phyloP scores from a whole-genome alignment of 208 protist species.

The Phytomonas francai region DNA sequence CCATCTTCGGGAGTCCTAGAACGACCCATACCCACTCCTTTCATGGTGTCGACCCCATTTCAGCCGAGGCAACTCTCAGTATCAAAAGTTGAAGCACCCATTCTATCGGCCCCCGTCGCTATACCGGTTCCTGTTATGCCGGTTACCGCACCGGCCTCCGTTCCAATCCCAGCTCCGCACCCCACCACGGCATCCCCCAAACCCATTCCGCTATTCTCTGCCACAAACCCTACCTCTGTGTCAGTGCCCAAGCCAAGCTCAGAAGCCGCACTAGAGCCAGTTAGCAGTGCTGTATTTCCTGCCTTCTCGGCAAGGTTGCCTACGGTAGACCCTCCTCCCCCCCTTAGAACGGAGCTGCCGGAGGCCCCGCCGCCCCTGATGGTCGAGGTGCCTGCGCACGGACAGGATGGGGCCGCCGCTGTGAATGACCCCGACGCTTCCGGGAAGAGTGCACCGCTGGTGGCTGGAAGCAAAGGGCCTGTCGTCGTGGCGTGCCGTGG shows the following conservation, averaged over 20 bases:
- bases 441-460: background rate
- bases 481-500: background rate
- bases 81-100: background rate
- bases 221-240: background rate
- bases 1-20: background rate
- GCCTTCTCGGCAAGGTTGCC: background rate
- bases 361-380: background rate
- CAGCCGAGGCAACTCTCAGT: background rate
- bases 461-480: background rate
- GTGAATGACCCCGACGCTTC: background rate
- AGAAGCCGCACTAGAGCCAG: background rate
- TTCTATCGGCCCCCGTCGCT: conserved; percentile 11
- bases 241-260: background rate
- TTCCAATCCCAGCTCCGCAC: conserved; percentile 3
- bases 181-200: conserved; percentile 1
- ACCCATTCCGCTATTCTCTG: background rate
- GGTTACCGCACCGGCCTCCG: background rate
- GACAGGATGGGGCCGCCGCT: background rate
- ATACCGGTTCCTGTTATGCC: conserved; percentile 8
- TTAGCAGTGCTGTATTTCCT: background rate
- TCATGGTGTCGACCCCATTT: background rate
- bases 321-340: background rate
- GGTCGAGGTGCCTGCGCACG: background rate
- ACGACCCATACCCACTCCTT: background rate
- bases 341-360: conserved; percentile 11